A percentile compares a stretch with the other conserved stretches of the same genome.
Conservation (phyloP, 495 filamentous ascomycete species). For the Hypoxylon perforatum region DNA sequence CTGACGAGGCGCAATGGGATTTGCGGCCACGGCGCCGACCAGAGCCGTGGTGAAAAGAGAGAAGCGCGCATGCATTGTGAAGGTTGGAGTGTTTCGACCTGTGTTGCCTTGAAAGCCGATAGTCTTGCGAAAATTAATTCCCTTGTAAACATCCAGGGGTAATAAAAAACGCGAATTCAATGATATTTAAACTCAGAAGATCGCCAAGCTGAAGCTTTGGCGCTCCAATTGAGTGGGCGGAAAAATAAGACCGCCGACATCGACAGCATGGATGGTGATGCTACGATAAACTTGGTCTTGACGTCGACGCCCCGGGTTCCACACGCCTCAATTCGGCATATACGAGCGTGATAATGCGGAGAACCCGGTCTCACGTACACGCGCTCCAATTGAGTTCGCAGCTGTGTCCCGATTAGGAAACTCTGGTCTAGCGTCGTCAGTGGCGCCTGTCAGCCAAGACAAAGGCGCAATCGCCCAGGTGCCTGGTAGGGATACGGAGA, state of each 20-base stretch:
- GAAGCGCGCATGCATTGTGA: slow-evolving; percentile 11
- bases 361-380: slow-evolving; percentile 46
- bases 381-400: slow-evolving; percentile 39
- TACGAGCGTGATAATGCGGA: slow-evolving; percentile 30
- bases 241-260: slow-evolving; percentile 16
- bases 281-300: slow-evolving; percentile 29
- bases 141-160: neutral
- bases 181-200: neutral
- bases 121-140: neutral
- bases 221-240: slow-evolving; percentile 8
- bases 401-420: slow-evolving; percentile 14
- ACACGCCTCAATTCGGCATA: slow-evolving; percentile 19
- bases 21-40: slow-evolving; percentile 9
- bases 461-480: neutral
- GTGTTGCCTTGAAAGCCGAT: neutral
- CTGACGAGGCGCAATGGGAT: slow-evolving; percentile 10
- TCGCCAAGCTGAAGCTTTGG: neutral
- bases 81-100: neutral
- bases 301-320: slow-evolving; percentile 2
- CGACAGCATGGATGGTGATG: slow-evolving; percentile 22
- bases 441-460: neutral
- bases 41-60: slow-evolving; percentile 10
- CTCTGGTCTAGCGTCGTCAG: neutral
- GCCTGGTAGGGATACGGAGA: too few relatives aligned
- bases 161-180: neutral